Evolutionary conservation across 495 filamentous ascomycete genomes (phyloP).

Genomic region (Penicillium longicatenatum): DNA sequence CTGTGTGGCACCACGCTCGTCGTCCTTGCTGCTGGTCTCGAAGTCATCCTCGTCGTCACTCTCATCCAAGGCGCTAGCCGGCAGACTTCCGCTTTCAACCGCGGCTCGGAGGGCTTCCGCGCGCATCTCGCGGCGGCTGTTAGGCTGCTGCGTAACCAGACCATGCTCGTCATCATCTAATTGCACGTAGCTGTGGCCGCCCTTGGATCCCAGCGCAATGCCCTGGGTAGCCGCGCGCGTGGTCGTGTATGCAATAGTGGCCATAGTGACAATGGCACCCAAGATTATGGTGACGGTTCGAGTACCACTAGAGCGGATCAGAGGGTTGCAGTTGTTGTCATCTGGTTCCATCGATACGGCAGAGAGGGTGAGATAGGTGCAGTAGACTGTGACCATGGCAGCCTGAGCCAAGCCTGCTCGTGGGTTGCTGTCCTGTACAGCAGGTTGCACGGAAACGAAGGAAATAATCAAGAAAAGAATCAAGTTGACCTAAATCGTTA

Average conservation of each 20-base stretch:
- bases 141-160: conserved; percentile 86
- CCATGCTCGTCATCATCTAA: conserved; percentile 78
- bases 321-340: conserved; percentile 89
- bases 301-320: conserved; percentile 86
- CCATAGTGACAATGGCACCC: conserved; percentile 93
- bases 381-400: conserved; percentile 97
- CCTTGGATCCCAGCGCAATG: conserved; percentile 73
- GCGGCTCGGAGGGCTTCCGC: conserved; percentile 87
- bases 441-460: conserved; percentile 82
- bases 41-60: conserved; percentile 70
- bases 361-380: conserved; percentile 97
- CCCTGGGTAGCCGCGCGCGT: conserved; percentile 95
- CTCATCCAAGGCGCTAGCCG: conserved; percentile 83
- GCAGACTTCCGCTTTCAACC: conserved; percentile 86
- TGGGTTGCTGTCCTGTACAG: conserved; percentile 88
- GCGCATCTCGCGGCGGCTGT: conserved; percentile 82
- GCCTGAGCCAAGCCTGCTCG: conserved; percentile 93
- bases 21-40: conserved; percentile 63
- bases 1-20: conserved; percentile 86
- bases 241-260: conserved; percentile 96
- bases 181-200: conserved; percentile 58
- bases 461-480: conserved; percentile 81
- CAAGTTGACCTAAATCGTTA: conserved; percentile 67
- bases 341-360: conserved; percentile 99
- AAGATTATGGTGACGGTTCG: conserved; percentile 85